Evolutionary conservation across 768 basidiomycete genomes (phyloP).

Genomic region (Thelephora aurantiotincta): DNA sequence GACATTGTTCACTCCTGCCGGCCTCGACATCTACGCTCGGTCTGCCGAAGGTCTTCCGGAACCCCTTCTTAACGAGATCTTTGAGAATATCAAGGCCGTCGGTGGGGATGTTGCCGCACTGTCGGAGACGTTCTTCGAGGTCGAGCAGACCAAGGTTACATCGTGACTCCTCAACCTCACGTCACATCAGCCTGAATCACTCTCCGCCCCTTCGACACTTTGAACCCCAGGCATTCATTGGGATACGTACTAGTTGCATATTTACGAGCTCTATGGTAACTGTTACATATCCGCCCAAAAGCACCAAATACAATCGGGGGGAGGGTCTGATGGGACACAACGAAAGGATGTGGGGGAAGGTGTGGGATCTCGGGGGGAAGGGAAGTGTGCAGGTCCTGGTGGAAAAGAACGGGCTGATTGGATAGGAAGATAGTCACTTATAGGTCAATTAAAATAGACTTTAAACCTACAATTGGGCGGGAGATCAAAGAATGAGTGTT

Average conservation of each 20-base stretch:
- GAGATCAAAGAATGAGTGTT: too few relatives aligned
- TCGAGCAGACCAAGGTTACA: slow-evolving; percentile 6
- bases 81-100: slow-evolving; percentile 5
- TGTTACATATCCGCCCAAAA: background rate
- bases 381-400: background rate
- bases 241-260: background rate
- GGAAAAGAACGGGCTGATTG: background rate
- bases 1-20: slow-evolving; percentile 30
- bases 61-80: slow-evolving; percentile 8
- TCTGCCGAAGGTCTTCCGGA: slow-evolving; percentile 7
- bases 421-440: too few relatives aligned
- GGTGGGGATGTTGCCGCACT: slow-evolving; percentile 12
- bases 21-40: slow-evolving; percentile 25
- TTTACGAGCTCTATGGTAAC: background rate
- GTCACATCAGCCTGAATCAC: too few relatives aligned
- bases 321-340: background rate
- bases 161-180: background rate
- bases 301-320: background rate
- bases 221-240: too few relatives aligned
- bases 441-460: too few relatives aligned
- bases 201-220: too few relatives aligned
- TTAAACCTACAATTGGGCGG: too few relatives aligned
- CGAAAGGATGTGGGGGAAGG: background rate
- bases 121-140: slow-evolving; percentile 12
- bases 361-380: background rate